Base-by-base conservation (phyloP, 805 yeast genomes). In the Lipomyces chichibuensis region DNA sequence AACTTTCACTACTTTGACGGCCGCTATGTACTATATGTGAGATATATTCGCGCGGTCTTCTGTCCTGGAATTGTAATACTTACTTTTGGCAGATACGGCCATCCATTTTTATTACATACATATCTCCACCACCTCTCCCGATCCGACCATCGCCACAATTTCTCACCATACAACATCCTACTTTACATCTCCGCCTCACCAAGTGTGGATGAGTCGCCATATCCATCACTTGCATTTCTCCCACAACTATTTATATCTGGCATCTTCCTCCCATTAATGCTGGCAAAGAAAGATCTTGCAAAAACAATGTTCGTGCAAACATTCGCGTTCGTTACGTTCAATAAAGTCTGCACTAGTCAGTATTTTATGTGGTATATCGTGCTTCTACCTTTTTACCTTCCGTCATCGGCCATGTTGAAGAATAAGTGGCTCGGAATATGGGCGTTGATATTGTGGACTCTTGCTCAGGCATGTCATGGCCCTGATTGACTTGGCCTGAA, bases 311-410 rank as follows among this genome's bases (percentile, higher is more conserved):
- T 94, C 69, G 80, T 92, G 13, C 95, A 90, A 76, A 90, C 96
- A 0, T 84, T 89, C 73, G 82, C 87, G n/a, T 90, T 90, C 77
- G 92, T 90, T 20, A 81, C 91, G 0, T 89, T 85, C 78, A 90
- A 90, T 79, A 90, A 90, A 77, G 95, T 90, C 27, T 88, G 92
- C 74, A 95, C 99, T 0, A 91, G 97, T 0, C 99, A 95, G 79
- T 95, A 95, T 78, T 95, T 95, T 78, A 86, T 94, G 69, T 95
- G 99, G 99, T 95, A 89, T 74, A 79, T 95, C 72, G 90, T 92
- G 14, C 86, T 93, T 71, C 77, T 94, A 55, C 98, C 99, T 1
- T 85, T 90, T 63, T 88, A 81, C 73, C 75, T 92, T 7, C 80
- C 88, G 1, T 8, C 79, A 8, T 71, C 74, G 2, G 29, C 61